Evolutionary conservation across 352 stramenopile species (phyloP).

Genomic region (Globisporangium spinosum): DNA sequence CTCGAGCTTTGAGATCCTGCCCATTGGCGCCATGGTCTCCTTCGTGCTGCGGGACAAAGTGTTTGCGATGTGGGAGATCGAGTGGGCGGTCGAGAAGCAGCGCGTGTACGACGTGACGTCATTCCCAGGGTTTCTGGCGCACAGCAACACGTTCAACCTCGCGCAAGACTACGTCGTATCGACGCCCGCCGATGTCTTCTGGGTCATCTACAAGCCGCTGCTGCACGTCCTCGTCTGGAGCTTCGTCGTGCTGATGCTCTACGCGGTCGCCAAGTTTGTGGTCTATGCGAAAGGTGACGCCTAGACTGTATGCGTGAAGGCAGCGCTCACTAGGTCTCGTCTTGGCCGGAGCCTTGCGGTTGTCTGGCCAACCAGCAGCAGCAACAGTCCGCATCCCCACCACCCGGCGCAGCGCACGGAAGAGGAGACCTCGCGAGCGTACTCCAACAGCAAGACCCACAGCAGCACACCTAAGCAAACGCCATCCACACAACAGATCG

Average conservation of each 20-base stretch:
- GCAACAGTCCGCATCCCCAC: not conserved
- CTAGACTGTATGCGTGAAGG: not conserved
- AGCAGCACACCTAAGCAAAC: not conserved
- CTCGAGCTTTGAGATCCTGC: constrained; percentile 23
- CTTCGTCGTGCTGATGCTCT: constrained; percentile 4
- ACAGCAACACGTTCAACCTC: constrained; percentile 21
- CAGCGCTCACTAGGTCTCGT: not conserved
- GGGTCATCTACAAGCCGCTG: constrained; percentile 14
- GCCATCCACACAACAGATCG: too few species aligned
- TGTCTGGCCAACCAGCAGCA: not conserved
- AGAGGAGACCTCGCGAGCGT: not conserved
- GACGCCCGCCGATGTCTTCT: constrained; percentile 9
- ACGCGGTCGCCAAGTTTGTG: not conserved
- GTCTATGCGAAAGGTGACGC: not conserved
- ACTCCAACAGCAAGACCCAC: not conserved
- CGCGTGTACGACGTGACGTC: constrained; percentile 22
- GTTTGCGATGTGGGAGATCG: constrained; percentile 23
- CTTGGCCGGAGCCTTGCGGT: not conserved
- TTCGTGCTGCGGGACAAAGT: constrained; percentile 13
- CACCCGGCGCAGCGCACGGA: not conserved
- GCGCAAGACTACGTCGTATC: constrained; percentile 3
- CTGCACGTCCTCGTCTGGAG: constrained; percentile 11
- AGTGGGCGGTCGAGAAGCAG: constrained; percentile 27
- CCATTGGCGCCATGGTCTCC: constrained; percentile 17
- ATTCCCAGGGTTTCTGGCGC: constrained; percentile 19